phyloP scores from a whole-genome alignment of 495 filamentous ascomycete genomes.

The Lasiosphaeria ovina region DNA sequence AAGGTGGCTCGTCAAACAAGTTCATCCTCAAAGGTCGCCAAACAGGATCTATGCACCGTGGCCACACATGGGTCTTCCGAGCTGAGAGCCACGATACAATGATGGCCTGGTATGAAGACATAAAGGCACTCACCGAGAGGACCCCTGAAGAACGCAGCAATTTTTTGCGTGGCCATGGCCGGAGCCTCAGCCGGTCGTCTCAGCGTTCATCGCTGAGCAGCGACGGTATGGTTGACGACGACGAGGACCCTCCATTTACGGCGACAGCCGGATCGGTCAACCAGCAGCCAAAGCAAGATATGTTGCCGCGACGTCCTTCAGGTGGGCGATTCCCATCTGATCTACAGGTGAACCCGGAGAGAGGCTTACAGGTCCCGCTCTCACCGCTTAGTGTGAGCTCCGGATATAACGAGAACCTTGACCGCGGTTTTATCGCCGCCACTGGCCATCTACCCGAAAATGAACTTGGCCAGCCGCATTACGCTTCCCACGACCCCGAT shows the following conservation, averaged over 20 bases:
- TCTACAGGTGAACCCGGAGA: conserved; percentile 65
- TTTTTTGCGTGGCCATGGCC: conserved; percentile 75
- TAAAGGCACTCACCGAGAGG: conserved; percentile 80
- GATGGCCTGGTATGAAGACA: conserved; percentile 95
- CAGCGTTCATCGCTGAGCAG: conserved; percentile 66
- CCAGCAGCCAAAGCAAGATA: conserved; percentile 46
- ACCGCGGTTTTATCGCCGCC: conserved; percentile 56
- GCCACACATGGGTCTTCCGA: conserved; percentile 96
- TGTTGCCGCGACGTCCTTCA: conserved; percentile 60
- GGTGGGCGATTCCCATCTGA: conserved; percentile 91
- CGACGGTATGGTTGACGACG: conserved; percentile 70
- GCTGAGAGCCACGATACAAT: conserved; percentile 94
- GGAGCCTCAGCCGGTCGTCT: conserved; percentile 69
- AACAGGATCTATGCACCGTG: conserved; percentile 87
- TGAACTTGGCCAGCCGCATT: conserved; percentile 31
- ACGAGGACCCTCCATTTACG: conserved; percentile 76
- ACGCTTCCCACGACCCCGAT: conserved; percentile 5
- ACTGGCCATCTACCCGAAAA: conserved; percentile 51
- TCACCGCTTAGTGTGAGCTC: conserved; percentile 78
- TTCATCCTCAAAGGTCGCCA: conserved; percentile 96
- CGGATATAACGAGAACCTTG: conserved; percentile 49
- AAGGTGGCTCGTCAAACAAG: conserved; percentile 89
- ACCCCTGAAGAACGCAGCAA: conserved; percentile 86
- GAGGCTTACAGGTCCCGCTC: conserved; percentile 71
- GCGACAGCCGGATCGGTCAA: conserved; percentile 50